Conservation (phyloP, 805 yeast species). For the Yarrowia keelungensis region DNA sequence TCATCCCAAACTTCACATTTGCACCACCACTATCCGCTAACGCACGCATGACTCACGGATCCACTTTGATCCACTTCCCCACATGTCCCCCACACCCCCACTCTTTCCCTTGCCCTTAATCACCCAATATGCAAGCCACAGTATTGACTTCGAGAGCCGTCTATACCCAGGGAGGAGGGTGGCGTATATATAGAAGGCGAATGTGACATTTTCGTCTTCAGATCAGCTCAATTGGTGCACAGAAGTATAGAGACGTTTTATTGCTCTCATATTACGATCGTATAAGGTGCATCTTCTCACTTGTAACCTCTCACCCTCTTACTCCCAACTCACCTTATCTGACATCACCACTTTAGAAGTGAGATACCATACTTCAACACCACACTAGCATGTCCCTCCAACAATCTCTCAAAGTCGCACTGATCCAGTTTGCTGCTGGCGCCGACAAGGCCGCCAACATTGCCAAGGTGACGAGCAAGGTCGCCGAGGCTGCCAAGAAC, state of each 20-base stretch:
- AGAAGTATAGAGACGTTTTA: no score
- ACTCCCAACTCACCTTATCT: slow-evolving; percentile 12
- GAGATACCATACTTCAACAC: neutral
- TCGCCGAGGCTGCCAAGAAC: slow-evolving; percentile 69
- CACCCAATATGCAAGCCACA: slow-evolving; percentile 12
- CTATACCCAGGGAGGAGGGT: neutral
- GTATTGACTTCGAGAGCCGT: neutral
- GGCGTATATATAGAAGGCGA: no score
- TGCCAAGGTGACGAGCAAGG: slow-evolving; percentile 66
- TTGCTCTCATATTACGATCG: no score
- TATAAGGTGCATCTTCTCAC: no score
- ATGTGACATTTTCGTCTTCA: no score
- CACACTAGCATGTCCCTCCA: slow-evolving; percentile 50
- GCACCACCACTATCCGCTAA: no score
- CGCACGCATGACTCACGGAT: no score
- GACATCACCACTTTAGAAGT: neutral
- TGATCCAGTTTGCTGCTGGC: slow-evolving; percentile 82
- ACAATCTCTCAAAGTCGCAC: slow-evolving; percentile 75
- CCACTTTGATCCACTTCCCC: neutral
- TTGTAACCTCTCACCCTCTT: neutral
- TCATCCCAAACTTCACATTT: no score
- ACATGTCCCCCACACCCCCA: neutral
- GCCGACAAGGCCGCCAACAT: slow-evolving; percentile 82
- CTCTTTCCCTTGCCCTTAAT: slow-evolving; percentile 3
- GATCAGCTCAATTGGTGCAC: no score